These are phyloP conservation scores for Antrodiella citrinella DNA, from an alignment of 768 basidiomycete species.

Conservation along the genomic window DNA sequence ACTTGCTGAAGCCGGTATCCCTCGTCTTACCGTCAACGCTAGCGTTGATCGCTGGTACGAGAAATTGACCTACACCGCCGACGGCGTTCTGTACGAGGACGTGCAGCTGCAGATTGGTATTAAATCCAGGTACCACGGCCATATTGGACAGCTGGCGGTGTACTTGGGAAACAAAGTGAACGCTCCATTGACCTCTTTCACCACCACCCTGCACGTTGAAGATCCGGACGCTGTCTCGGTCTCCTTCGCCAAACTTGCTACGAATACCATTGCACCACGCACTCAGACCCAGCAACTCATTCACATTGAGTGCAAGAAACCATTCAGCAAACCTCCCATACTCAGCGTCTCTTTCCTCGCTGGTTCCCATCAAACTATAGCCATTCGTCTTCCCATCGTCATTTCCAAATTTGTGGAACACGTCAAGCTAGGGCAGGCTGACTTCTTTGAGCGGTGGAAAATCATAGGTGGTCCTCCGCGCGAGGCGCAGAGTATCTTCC, in stretches of 20 bases:
- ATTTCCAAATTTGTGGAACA: constrained; percentile 92
- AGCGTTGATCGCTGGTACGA: constrained; percentile 86
- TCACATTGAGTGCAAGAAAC: constrained; percentile 90
- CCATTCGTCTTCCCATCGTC: constrained; percentile 78
- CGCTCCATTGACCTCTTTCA: constrained; percentile 85
- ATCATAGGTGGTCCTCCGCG: constrained; percentile 92
- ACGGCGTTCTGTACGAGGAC: constrained; percentile 94
- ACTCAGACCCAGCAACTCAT: constrained; percentile 91
- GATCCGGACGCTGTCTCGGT: constrained; percentile 73
- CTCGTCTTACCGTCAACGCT: constrained; percentile 57
- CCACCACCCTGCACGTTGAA: constrained; percentile 66
- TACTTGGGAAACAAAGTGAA: constrained; percentile 96
- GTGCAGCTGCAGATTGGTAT: constrained; percentile 91
- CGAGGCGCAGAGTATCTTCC: constrained; percentile 85
- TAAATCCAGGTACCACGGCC: constrained; percentile 94
- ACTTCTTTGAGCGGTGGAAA: constrained; percentile 99
- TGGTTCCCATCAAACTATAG: constrained; percentile 82
- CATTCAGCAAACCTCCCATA: constrained; percentile 70
- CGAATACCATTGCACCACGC: constrained; percentile 68
- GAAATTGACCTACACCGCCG: constrained; percentile 66
- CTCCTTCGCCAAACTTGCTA: constrained; percentile 86
- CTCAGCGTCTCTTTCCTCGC: constrained; percentile 87
- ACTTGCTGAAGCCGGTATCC: constrained; percentile 30
- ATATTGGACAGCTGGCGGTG: constrained; percentile 87
- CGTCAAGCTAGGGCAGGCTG: constrained; percentile 70